Percentiles rank a stretch among this genome's conserved stretches.
These are phyloP conservation scores for Coemansia sp. DNA, from an alignment of 192 early-diverging fungal genomes.

Conservation along the genomic window DNA sequence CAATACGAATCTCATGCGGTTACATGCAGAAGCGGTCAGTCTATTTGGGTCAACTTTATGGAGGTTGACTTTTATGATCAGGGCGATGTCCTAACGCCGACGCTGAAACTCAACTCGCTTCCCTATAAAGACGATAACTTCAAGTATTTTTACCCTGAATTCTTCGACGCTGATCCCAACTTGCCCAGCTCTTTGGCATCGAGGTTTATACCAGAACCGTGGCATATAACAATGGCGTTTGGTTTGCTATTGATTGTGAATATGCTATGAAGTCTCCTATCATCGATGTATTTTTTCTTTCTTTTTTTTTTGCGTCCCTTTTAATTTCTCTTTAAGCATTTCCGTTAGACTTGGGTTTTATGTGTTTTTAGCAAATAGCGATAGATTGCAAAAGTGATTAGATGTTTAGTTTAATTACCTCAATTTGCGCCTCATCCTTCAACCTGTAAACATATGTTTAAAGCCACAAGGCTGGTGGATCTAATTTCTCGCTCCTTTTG, in stretches of 20 bases:
- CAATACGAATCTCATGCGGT: constrained; percentile 45
- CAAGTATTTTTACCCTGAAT: constrained; percentile 42
- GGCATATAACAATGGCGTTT: not conserved
- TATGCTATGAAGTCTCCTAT: constrained; percentile 2
- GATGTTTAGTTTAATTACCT: no score
- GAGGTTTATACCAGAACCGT: not conserved
- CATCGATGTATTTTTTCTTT: not conserved
- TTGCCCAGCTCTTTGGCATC: constrained; percentile 8
- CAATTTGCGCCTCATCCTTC: no score
- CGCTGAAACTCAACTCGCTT: constrained; percentile 40
- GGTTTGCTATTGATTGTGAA: constrained; percentile 9
- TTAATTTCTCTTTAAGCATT: not conserved
- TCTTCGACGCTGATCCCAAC: constrained; percentile 36
- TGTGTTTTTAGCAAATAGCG: no score
- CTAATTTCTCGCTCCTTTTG: no score
- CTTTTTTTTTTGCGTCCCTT: constrained; percentile 2
- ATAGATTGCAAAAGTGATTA: no score
- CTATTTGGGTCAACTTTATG: constrained; percentile 54
- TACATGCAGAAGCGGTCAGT: constrained; percentile 42
- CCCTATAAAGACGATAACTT: constrained; percentile 25
- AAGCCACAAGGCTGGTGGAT: no score
- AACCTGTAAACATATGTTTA: no score
- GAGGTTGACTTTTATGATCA: constrained; percentile 54
- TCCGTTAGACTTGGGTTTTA: no score
- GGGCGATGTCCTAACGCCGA: constrained; percentile 40